Evolutionary conservation across 768 basidiomycete genomes (phyloP).

Genomic region (Leccinum barrowsii): DNA sequence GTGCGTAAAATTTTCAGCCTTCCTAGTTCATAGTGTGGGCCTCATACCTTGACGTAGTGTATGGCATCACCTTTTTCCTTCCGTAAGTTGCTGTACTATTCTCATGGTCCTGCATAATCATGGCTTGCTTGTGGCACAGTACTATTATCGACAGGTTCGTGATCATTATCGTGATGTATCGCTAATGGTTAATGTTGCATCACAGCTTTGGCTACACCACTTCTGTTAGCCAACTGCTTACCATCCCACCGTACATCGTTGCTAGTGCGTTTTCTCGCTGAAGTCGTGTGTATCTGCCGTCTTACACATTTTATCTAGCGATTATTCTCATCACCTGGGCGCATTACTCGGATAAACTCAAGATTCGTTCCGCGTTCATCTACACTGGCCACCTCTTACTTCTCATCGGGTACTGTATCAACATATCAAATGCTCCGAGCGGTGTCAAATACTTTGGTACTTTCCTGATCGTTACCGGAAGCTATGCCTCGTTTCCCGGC

Average conservation of each 20-base stretch:
- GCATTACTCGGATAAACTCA: slow-evolving; percentile 53
- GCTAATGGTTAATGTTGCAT: slow-evolving; percentile 1
- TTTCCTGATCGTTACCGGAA: slow-evolving; percentile 63
- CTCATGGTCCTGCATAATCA: not conserved
- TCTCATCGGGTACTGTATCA: slow-evolving; percentile 60
- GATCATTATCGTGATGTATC: not conserved
- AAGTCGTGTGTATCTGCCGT: not conserved
- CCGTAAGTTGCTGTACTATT: slow-evolving; percentile 43
- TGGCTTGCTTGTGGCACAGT: not conserved
- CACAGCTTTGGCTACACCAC: slow-evolving; percentile 55
- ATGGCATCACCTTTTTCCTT: slow-evolving; percentile 67
- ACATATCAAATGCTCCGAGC: slow-evolving; percentile 48
- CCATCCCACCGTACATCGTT: slow-evolving; percentile 63
- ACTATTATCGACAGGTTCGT: not conserved
- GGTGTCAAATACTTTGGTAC: slow-evolving; percentile 72
- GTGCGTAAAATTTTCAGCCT: slow-evolving; percentile 37
- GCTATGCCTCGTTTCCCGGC: slow-evolving; percentile 54
- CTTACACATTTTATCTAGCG: slow-evolving; percentile 35
- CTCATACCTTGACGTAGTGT: slow-evolving; percentile 38
- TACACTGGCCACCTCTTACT: slow-evolving; percentile 46
- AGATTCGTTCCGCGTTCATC: slow-evolving; percentile 60
- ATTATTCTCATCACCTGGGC: slow-evolving; percentile 49
- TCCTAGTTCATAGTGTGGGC: not conserved
- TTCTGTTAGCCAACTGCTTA: slow-evolving; percentile 59
- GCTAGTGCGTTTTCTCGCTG: slow-evolving; percentile 46